phyloP scores from a whole-genome alignment of 495 filamentous ascomycete genomes.

The Trypethelium eluteriae region DNA sequence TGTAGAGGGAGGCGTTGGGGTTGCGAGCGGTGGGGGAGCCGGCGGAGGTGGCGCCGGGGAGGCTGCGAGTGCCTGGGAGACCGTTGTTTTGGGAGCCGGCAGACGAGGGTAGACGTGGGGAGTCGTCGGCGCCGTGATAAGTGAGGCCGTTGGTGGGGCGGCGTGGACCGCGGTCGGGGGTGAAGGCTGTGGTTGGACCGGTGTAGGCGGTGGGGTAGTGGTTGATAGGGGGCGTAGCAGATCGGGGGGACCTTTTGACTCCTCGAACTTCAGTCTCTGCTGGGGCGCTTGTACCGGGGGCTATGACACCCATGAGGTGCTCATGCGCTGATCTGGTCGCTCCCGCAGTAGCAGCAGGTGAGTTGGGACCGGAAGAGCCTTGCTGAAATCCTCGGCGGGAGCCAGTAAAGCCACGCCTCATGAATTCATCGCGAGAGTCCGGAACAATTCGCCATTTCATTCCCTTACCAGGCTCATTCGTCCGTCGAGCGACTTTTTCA shows the following conservation, averaged over 20 bases:
- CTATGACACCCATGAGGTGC: conserved; percentile 19
- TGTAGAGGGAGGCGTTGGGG: neutral
- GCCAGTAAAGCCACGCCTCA: conserved; percentile 45
- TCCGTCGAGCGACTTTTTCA: conserved; percentile 79
- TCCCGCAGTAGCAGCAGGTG: conserved; percentile 4
- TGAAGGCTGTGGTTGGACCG: conserved; percentile 45
- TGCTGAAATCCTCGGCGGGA: conserved; percentile 22
- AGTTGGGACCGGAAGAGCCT: conserved; percentile 11
- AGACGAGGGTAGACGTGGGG: conserved; percentile 14
- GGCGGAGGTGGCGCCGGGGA: neutral
- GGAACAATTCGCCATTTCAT: conserved; percentile 95
- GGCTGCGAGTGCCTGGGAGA: neutral
- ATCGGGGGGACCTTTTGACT: conserved; percentile 37
- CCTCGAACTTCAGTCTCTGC: conserved; percentile 17
- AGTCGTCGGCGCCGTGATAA: conserved; percentile 25
- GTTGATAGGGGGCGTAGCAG: conserved; percentile 43
- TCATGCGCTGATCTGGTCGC: conserved; percentile 18
- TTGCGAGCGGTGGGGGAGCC: neutral
- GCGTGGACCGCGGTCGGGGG: conserved; percentile 48
- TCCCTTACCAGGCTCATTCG: conserved; percentile 93
- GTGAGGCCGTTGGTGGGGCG: conserved; percentile 41
- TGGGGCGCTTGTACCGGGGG: conserved; percentile 12
- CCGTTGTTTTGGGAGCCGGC: conserved; percentile 8
- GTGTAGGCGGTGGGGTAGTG: conserved; percentile 37
- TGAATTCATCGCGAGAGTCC: conserved; percentile 68